Conservation (phyloP, 1,284 basidiomycete genomes). For the Phellopilus nigrolimitatus region DNA sequence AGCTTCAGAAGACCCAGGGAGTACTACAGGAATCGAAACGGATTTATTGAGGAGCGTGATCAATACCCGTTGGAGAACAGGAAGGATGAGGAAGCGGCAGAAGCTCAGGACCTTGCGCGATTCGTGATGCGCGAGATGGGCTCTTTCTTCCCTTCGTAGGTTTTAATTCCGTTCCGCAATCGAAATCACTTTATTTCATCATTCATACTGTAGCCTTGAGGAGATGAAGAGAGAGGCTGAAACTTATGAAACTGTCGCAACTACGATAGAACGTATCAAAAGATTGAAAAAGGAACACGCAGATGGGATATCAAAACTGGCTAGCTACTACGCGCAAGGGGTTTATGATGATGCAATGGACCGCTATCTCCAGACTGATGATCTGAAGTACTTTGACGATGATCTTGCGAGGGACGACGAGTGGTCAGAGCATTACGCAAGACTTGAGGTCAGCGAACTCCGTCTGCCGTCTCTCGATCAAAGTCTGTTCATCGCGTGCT, state of each 20-base stretch:
- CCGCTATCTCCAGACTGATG: conserved; percentile 29
- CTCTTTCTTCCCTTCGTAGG: conserved; percentile 15
- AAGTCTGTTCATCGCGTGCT: neutral
- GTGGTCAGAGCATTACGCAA: conserved; percentile 16
- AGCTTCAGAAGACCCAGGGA: neutral
- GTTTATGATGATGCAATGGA: conserved; percentile 38
- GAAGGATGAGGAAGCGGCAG: conserved; percentile 25
- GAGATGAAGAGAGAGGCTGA: conserved; percentile 22
- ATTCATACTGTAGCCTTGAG: conserved; percentile 14
- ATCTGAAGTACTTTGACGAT: conserved; percentile 29
- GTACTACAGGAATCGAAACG: conserved; percentile 9
- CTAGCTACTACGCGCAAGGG: conserved; percentile 37
- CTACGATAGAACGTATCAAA: conserved; percentile 33
- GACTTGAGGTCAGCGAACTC: conserved; percentile 16
- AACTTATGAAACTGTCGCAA: conserved; percentile 27
- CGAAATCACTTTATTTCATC: neutral
- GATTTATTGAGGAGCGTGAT: conserved; percentile 19
- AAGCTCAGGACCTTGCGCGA: conserved; percentile 28
- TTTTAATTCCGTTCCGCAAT: neutral
- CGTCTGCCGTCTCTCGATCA: neutral
- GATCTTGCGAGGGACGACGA: conserved; percentile 20
- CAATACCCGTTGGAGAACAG: conserved; percentile 10
- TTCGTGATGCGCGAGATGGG: conserved; percentile 30
- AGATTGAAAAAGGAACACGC: conserved; percentile 36
- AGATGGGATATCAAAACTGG: conserved; percentile 39